Evolutionary conservation across 1,284 basidiomycete species (phyloP).

Genomic region (Fomitopsis palustris): DNA sequence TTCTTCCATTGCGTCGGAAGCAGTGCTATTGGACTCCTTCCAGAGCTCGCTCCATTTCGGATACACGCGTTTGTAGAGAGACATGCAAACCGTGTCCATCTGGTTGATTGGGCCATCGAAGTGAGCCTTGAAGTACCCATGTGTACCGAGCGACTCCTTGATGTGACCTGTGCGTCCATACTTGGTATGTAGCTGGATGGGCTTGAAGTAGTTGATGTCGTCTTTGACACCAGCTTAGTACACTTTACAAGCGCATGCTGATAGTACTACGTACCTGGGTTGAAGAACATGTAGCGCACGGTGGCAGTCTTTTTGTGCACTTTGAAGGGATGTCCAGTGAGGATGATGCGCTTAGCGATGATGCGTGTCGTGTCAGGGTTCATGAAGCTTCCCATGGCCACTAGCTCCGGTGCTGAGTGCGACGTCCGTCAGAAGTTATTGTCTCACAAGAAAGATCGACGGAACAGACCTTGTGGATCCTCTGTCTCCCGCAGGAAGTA

Average conservation of each 20-base stretch:
- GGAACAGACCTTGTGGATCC: constrained; percentile 55
- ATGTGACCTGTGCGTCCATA: constrained; percentile 91
- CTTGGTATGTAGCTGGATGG: constrained; percentile 92
- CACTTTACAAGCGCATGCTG: background rate
- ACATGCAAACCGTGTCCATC: constrained; percentile 95
- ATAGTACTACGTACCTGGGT: constrained; percentile 51
- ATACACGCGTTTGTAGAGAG: constrained; percentile 87
- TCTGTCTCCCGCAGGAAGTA: constrained; percentile 67
- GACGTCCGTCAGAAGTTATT: background rate
- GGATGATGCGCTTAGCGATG: constrained; percentile 88
- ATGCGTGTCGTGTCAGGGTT: constrained; percentile 90
- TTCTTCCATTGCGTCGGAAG: constrained; percentile 32
- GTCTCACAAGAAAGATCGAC: background rate
- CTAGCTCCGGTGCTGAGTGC: constrained; percentile 72
- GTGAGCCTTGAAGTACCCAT: constrained; percentile 97
- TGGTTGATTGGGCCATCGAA: constrained; percentile 95
- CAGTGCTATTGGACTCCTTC: constrained; percentile 25
- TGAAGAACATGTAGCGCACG: constrained; percentile 99
- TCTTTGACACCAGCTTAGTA: constrained; percentile 42
- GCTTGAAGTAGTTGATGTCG: constrained; percentile 92
- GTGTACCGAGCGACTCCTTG: constrained; percentile 91
- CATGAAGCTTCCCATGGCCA: constrained; percentile 88
- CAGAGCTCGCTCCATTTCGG: constrained; percentile 76
- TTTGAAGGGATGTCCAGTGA: constrained; percentile 97
- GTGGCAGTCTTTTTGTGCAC: constrained; percentile 98